These are phyloP conservation scores for Ustilago loliicola DNA, from an alignment of 1,284 basidiomycete genomes.

Conservation along the genomic window DNA sequence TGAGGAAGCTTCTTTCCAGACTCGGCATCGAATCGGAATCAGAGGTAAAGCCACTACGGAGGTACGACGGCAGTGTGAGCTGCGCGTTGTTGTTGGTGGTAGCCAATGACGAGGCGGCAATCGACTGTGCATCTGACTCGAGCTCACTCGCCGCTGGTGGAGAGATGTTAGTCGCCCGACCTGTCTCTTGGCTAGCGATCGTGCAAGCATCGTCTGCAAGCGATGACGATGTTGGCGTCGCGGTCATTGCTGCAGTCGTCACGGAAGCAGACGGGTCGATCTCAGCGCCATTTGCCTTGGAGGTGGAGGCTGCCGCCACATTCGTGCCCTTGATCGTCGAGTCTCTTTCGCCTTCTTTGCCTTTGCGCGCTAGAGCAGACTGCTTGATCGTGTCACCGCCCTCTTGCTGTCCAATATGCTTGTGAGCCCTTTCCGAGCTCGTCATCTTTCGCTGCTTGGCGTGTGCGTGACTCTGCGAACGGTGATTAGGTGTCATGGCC, in stretches of 20 bases:
- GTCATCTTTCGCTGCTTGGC: conserved; percentile 15
- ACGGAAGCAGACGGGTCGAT: conserved; percentile 20
- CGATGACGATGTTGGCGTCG: conserved; percentile 21
- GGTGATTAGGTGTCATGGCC: conserved; percentile 7
- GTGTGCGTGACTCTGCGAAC: conserved; percentile 5
- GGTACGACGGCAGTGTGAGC: conserved; percentile 45
- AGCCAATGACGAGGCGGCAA: conserved; percentile 42
- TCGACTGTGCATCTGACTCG: conserved; percentile 53
- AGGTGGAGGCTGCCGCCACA: not conserved
- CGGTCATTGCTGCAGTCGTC: conserved; percentile 18
- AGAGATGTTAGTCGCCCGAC: conserved; percentile 27
- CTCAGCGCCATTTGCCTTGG: not conserved
- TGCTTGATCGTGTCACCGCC: conserved; percentile 23
- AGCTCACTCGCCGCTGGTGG: conserved; percentile 50
- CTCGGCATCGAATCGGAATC: conserved; percentile 56
- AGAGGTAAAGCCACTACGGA: conserved; percentile 45
- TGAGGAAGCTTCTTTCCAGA: conserved; percentile 74
- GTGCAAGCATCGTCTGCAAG: conserved; percentile 39
- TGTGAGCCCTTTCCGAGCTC: conserved; percentile 2
- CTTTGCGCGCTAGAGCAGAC: not conserved
- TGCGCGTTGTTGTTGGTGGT: conserved; percentile 43
- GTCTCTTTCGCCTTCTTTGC: conserved; percentile 40
- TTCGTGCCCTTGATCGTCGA: conserved; percentile 25
- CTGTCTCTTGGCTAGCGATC: conserved; percentile 41
- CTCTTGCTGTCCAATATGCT: not conserved